Base-by-base conservation (phyloP, 257 asterid genomes). In the Penstemon newberryi region DNA sequence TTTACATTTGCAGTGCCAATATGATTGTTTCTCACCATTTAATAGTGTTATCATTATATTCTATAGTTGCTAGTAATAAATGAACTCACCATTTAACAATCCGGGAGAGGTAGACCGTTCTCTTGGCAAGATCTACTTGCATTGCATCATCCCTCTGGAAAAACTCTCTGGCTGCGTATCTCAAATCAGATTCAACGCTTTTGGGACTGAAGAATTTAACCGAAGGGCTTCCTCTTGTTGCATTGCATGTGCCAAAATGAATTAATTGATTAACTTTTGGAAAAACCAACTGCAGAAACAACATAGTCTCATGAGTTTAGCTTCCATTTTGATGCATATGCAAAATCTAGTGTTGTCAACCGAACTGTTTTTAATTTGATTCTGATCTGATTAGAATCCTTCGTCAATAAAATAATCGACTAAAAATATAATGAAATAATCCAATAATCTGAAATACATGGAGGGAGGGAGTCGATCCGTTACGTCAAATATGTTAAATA, bases 231-330 rank as follows among this genome's bases (percentile, higher is more conserved):
- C 96, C 94, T 81, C 82, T 83, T 5, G 99, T 77, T 36, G 91
- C 96, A 65, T 87, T 83, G 85, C 96, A 90, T 3, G 85, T 73
- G 56, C 87, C 99, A 54, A 94, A 94, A 80, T 94, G 99, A 57
- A 89, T 80, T 18, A 89, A 76, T 10, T 66, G 86, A 72, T 91
- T 84, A 3, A 85, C 87, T 73, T 89, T 86, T 4, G 72, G 79
- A 64, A 87, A 75, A 2, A 85, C 85, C 72, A 91, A 63, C 97
- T 90, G 93, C 81, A 68, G n/a, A 63, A 60, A 13, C 12, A 6
- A 63, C 45, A 12, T 71, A 45, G 33, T 25, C 33, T 25, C 33
- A 15, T 15, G 18, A 25, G 33, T 25, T 25, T 25, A 25, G 33
- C 33, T 25, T 25, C 33, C 33, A 25, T 25, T 25, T 25, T 25